phyloP scores from a whole-genome alignment of 163 green algal genomes.

The Scenedesmus sp. region DNA sequence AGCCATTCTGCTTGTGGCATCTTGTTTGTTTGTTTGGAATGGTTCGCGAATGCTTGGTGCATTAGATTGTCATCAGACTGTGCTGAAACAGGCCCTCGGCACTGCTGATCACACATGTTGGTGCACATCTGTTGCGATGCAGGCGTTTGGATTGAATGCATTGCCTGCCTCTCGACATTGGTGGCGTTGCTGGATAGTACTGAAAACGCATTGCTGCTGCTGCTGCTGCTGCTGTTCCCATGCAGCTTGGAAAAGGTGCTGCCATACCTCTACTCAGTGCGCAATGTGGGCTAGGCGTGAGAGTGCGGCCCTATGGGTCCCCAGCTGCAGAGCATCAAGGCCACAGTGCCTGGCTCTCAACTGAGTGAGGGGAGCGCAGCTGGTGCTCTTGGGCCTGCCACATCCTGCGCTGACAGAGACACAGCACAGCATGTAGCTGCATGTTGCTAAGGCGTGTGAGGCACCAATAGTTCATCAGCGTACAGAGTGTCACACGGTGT shows the following conservation, averaged over 20 bases:
- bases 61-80: not conserved
- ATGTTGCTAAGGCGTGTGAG: too few relatives aligned
- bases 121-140: not conserved
- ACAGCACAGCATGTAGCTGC: too few relatives aligned
- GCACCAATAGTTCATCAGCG: too few relatives aligned
- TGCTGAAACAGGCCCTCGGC: not conserved
- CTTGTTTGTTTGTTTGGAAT: not conserved
- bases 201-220: not conserved
- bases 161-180: too few relatives aligned
- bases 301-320: not conserved
- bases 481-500: too few relatives aligned
- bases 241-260: slow-evolving; percentile 1
- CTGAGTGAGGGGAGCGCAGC: too few relatives aligned
- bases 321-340: too few relatives aligned
- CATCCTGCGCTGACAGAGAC: too few relatives aligned
- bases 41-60: not conserved
- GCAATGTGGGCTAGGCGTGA: not conserved
- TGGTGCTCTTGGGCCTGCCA: too few relatives aligned
- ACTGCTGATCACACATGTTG: not conserved
- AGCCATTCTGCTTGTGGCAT: not conserved
- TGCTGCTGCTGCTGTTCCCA: not conserved
- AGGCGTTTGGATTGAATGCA: not conserved
- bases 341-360: too few relatives aligned
- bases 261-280: slow-evolving; percentile 5
- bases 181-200: not conserved